These are phyloP conservation scores for Pseudogymnoascus sp. DNA, from an alignment of 2,329 filamentous ascomycete genomes.

Conservation along the genomic window DNA sequence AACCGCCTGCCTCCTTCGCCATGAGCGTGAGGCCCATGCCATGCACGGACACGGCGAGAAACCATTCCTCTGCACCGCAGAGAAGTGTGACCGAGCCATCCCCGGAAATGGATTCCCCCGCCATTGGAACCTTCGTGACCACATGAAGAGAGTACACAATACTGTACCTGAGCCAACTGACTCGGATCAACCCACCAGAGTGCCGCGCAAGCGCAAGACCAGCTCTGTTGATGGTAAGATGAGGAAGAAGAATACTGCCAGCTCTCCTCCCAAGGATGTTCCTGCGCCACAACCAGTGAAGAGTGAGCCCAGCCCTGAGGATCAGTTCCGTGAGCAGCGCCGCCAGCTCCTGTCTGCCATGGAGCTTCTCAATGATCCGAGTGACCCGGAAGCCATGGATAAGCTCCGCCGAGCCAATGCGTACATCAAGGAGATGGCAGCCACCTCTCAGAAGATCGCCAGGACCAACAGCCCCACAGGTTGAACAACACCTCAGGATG, in stretches of 20 bases:
- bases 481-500: not conserved
- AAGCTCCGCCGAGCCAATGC: not conserved
- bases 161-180: slow-evolving; percentile 30
- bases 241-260: slow-evolving; percentile 11
- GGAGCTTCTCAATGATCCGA: slow-evolving; percentile 8
- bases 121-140: slow-evolving; percentile 91
- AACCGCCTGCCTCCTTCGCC: slow-evolving; percentile 86
- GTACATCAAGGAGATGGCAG: slow-evolving; percentile 9
- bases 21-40: slow-evolving; percentile 91
- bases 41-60: slow-evolving; percentile 93
- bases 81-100: slow-evolving; percentile 76
- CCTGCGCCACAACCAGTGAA: slow-evolving; percentile 1
- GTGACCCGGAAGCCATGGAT: slow-evolving; percentile 1
- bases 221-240: slow-evolving; percentile 10
- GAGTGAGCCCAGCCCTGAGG: not conserved
- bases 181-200: slow-evolving; percentile 1
- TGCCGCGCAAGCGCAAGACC: slow-evolving; percentile 11
- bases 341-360: not conserved
- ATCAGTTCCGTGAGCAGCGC: slow-evolving; percentile 4
- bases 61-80: slow-evolving; percentile 81
- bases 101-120: slow-evolving; percentile 85
- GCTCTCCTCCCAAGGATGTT: not conserved
- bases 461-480: slow-evolving; percentile 7
- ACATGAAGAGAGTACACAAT: slow-evolving; percentile 92
- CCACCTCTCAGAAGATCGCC: not conserved